A percentile compares a stretch with the other conserved stretches of the same genome.
Evolutionary conservation across 306 rosid genomes (phyloP).

Genomic region (Glycine latifolia): DNA sequence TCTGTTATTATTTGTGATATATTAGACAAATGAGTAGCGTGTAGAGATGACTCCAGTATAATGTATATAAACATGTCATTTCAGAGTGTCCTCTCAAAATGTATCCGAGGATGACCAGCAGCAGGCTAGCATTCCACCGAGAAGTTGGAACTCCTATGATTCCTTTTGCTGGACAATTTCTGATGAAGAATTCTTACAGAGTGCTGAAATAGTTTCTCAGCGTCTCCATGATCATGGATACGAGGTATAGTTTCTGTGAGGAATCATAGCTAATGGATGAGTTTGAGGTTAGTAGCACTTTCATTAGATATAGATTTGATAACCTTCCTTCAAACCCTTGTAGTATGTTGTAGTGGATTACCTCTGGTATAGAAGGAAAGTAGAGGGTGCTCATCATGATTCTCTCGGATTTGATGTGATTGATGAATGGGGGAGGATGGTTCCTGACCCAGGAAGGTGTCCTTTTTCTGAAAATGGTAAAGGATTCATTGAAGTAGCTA

Average conservation of each 20-base stretch:
- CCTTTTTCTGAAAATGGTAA: slow-evolving; percentile 81
- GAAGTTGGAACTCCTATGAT: slow-evolving; percentile 99
- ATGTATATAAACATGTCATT: no score
- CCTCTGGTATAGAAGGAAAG: slow-evolving; percentile 91
- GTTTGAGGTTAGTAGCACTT: slow-evolving; percentile 25
- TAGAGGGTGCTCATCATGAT: slow-evolving; percentile 71
- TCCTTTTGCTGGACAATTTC: slow-evolving; percentile 87
- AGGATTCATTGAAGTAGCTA: slow-evolving; percentile 76
- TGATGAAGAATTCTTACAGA: slow-evolving; percentile 74
- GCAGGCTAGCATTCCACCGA: slow-evolving; percentile 77
- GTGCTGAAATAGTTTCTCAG: slow-evolving; percentile 59
- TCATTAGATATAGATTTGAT: slow-evolving; percentile 27
- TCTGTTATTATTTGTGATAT: slow-evolving; percentile 29
- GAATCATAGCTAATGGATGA: neutral
- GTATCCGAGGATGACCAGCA: slow-evolving; percentile 37
- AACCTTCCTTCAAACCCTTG: slow-evolving; percentile 47
- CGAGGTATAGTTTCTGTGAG: slow-evolving; percentile 47
- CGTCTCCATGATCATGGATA: slow-evolving; percentile 54
- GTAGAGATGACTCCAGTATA: slow-evolving; percentile 3
- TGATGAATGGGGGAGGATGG: slow-evolving; percentile 93
- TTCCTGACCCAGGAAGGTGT: slow-evolving; percentile 89
- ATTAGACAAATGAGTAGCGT: slow-evolving; percentile 21
- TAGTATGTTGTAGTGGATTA: slow-evolving; percentile 95
- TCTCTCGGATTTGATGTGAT: slow-evolving; percentile 92
- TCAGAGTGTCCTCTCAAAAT: slow-evolving; percentile 63